These are phyloP conservation scores for Paralagenidium karlingii DNA, from an alignment of 352 stramenopile genomes.

Conservation along the genomic window DNA sequence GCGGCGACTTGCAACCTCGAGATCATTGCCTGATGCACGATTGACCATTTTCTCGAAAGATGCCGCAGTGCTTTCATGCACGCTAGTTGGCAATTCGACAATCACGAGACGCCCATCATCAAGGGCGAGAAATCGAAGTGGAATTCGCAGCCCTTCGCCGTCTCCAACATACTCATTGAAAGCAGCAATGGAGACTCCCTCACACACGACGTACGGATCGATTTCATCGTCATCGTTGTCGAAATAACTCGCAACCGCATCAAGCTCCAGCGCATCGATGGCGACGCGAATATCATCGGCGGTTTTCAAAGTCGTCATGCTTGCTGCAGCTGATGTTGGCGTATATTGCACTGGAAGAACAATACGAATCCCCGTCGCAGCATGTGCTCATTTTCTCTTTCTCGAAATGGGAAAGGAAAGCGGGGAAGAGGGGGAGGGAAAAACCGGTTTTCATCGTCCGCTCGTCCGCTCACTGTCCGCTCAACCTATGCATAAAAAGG, in stretches of 20 bases:
- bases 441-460: too few relatives aligned
- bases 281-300: slow-evolving; percentile 2
- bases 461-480: too few relatives aligned
- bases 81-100: slow-evolving; percentile 3
- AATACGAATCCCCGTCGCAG: too few relatives aligned
- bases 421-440: too few relatives aligned
- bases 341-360: too few relatives aligned
- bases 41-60: slow-evolving; percentile 3
- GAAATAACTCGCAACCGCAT: slow-evolving; percentile 1
- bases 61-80: slow-evolving; percentile 7
- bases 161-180: slow-evolving; percentile 14
- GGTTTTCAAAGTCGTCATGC: slow-evolving; percentile 6
- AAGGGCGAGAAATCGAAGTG: slow-evolving; percentile 9
- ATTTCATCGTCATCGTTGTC: slow-evolving; percentile 6
- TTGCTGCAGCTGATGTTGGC: slow-evolving; percentile 1
- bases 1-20: slow-evolving; percentile 3
- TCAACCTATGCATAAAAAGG: too few relatives aligned
- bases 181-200: slow-evolving; percentile 9
- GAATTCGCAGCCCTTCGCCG: slow-evolving; percentile 7
- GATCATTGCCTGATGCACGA: slow-evolving; percentile 3
- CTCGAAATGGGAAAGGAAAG: too few relatives aligned
- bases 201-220: slow-evolving; percentile 10
- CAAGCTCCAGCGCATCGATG: slow-evolving; percentile 1
- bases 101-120: slow-evolving; percentile 7
- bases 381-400: too few relatives aligned